phyloP scores from a whole-genome alignment of 1,139 yeast species.

The Pichia sp. region DNA sequence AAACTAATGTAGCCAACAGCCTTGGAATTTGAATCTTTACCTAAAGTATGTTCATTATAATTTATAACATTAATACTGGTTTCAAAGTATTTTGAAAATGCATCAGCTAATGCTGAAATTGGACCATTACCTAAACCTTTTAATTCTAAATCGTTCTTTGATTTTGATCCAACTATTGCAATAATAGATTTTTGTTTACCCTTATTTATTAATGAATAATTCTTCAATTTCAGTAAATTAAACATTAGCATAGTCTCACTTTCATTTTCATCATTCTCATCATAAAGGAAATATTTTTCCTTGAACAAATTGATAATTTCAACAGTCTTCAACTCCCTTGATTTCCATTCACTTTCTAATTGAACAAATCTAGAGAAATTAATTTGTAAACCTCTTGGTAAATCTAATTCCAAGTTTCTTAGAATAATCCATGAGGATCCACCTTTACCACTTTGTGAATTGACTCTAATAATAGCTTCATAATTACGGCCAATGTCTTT shows the following conservation, averaged over 20 bases:
- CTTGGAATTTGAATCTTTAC: constrained; percentile 74
- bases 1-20: constrained; percentile 80
- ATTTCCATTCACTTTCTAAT: constrained; percentile 68
- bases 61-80: constrained; percentile 62
- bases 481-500: constrained; percentile 92
- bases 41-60: constrained; percentile 90
- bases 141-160: constrained; percentile 29
- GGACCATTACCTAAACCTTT: constrained; percentile 91
- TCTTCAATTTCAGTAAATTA: constrained; percentile 38
- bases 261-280: constrained; percentile 28
- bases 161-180: background rate
- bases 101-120: constrained; percentile 82
- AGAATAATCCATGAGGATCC: constrained; percentile 98
- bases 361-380: constrained; percentile 85
- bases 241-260: constrained; percentile 22
- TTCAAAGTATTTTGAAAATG: constrained; percentile 54
- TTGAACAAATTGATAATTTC: constrained; percentile 78
- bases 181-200: constrained; percentile 37
- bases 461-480: constrained; percentile 96
- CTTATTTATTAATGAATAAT: constrained; percentile 35
- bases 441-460: constrained; percentile 97
- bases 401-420: constrained; percentile 79
- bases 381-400: constrained; percentile 88
- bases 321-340: constrained; percentile 72
- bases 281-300: constrained; percentile 56